Conservation (phyloP, 768 basidiomycete genomes). For the Russula emetica region DNA sequence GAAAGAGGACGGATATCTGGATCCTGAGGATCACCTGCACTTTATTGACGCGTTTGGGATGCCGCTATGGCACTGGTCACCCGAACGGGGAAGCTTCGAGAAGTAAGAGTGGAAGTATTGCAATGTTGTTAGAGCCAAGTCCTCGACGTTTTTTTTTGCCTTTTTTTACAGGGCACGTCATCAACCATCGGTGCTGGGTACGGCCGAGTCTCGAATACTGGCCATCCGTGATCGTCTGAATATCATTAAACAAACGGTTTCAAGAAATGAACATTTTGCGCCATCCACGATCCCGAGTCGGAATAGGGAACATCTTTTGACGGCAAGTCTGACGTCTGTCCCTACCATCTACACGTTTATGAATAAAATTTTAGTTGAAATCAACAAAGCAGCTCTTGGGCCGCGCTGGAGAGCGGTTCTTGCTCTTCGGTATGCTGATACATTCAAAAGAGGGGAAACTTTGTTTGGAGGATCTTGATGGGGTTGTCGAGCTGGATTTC, state of each 20-base stretch:
- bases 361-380: constrained; percentile 77
- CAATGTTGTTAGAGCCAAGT: background rate
- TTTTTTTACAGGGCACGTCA: constrained; percentile 46
- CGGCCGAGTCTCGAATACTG: constrained; percentile 74
- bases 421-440: constrained; percentile 89
- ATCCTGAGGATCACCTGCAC: constrained; percentile 76
- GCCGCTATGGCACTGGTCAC: constrained; percentile 91
- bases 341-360: background rate
- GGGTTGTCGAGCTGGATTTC: constrained; percentile 83
- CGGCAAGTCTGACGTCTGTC: constrained; percentile 45
- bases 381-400: constrained; percentile 96
- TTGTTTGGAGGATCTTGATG: constrained; percentile 92
- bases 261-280: constrained; percentile 96
- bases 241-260: constrained; percentile 87
- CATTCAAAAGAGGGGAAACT: constrained; percentile 87
- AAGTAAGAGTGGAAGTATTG: constrained; percentile 47
- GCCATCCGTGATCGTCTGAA: constrained; percentile 82
- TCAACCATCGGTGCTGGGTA: constrained; percentile 69
- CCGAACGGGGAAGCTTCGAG: constrained; percentile 81
- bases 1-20: constrained; percentile 59
- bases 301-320: constrained; percentile 83
- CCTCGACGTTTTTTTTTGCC: constrained; percentile 21
- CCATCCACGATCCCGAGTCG: constrained; percentile 90
- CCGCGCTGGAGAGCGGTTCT: constrained; percentile 81
- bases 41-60: constrained; percentile 92